Evolutionary conservation across 2,329 filamentous ascomycete species (phyloP), one percentile per base, ranked within the genome.

Genomic region (Botrytis porri): DNA sequence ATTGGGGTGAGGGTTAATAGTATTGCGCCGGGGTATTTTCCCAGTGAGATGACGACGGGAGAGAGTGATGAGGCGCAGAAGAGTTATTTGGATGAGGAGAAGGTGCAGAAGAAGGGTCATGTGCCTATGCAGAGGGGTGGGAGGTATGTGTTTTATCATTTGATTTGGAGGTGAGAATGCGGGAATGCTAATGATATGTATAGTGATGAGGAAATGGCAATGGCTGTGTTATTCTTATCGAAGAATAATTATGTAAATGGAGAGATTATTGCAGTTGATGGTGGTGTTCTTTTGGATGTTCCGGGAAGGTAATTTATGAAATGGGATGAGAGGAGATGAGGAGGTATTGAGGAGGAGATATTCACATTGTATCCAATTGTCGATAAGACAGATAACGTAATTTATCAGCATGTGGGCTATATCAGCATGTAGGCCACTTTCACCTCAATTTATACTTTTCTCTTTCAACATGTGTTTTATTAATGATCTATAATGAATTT

Each of bases 1-100:
- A 83, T 87, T 67, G 86, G 87, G 6, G 84, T 90, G 61, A 82
- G 87, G 20, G 84, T 89, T 73, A 89, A 90, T 80, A 84, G 82
- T 63, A 88, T 90, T 74, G 85, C 86, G 0, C 88, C 87, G 0
- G 86, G 86, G 18, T 81, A 88, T 1, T 80, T 80, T 63, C 77
- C 77, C 18, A 77, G 77, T 43, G 80, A 86, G 82, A 86, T 87
- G 84, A 87, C 85, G 10, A 82, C 85, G 0, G 82, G 83, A 10
- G 83, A 73, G 35, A 76, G 74, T 45, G 82, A 84, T 59, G 85
- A 85, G 39, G 83, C 85, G 73, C 85, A 88, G 81, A 88, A 88
- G 82, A 73, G 60, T 48, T 18, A 51, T 35, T 81, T 88, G 74
- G 83, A 83, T 3, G 85, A 85, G 79, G 84, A 86, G 75, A 82